Base-by-base conservation (phyloP, 176 grass and related monocot species). In the Luzula sylvatica region DNA sequence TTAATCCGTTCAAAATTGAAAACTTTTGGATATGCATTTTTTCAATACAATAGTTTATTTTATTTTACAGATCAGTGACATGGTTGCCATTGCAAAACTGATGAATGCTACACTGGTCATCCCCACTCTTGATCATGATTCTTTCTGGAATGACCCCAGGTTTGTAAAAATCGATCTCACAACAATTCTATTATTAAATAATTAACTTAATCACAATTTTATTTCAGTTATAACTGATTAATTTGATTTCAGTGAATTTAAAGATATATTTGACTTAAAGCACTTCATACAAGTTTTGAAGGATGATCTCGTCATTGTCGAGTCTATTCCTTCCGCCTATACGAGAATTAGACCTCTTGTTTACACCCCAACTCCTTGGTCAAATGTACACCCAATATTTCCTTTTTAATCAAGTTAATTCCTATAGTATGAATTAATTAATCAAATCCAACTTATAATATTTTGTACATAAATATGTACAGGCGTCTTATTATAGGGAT, bases 111-210 rank as follows among this genome's bases (percentile, higher is more conserved):
- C 70, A 23, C 61, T 93, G 14, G 81, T 86, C 46, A 68, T 86
- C 17, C 87, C 87, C 17, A 60, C 70, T 53, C 70, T 93, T n/a
- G 87, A 93, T 54, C 87, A 93, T 59, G 61, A 74, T 68, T 93
- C 87, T 11, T 93, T 86, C 22, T 86, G 87, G 81, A 86, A 73
- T 1, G 87, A 93, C 77, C 49, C 64, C 50, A 93, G 87, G 87
- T 93, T 45, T 42, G 22, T 55, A 5, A 65, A 52, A 55, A 70
- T 54, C n/a, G 28, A 23, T 53, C 7, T 25, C 25, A 16, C n/a
- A 3, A 12, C n/a, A 8, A 23, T 66, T n/a, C 11, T 49, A 27
- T 29, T 53, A 23, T 52, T 46, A 15, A 11, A 25, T 21, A 56
- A 25, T 61, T 55, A 72, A 57, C 72, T 11, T n/a, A n/a, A n/a